Evolutionary conservation across 1,139 yeast species (phyloP), one percentile per base, ranked within the genome.

Genomic region (Schwanniomyces etchellsii): DNA sequence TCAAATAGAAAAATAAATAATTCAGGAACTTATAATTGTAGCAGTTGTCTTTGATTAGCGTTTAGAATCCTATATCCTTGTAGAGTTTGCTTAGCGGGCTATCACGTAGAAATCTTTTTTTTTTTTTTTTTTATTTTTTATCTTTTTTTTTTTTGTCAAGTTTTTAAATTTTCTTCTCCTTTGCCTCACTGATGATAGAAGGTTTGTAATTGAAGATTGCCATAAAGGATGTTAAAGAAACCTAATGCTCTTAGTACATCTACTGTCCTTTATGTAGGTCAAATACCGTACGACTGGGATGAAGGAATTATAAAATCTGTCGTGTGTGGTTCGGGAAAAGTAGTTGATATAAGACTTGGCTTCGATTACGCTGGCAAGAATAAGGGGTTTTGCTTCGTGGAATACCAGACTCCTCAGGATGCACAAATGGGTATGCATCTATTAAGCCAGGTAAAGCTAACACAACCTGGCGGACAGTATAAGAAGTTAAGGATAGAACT

Each of bases 301-400:
- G 80, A 72, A 33, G 66, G 67, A 26, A 66, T 61, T 20, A 57
- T 77, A 27, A 68, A 57, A 35, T 53, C 81, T 11, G 80, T 78
- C 14, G 81, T 77, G n/a, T 68, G 77, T 37, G 82, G 82, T 2
- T 63, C 79, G 4, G 84, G 84, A 2, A 64, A 67, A 14, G 69
- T 78, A 23, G 76, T 74, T 28, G 84, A 77, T 40, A 78, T 77
- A 11, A 64, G 83, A 40, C 58, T 78, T 37, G 76, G 80, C 42
- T 70, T 70, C 52, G 84, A 78, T 41, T 70, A 67, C 38, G 70
- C 69, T 12, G 77, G 80, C n/a, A 74, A 74, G 41, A 74, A 76
- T 44, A 78, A 77, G 47, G 83, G 82, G 11, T 78, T 68, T 44
- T 73, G 81, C 39, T 78, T 78, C 46, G 70, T 77, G 27, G 84